phyloP scores from a whole-genome alignment of 495 filamentous ascomycete genomes.

The Penicillium diatomitis region DNA sequence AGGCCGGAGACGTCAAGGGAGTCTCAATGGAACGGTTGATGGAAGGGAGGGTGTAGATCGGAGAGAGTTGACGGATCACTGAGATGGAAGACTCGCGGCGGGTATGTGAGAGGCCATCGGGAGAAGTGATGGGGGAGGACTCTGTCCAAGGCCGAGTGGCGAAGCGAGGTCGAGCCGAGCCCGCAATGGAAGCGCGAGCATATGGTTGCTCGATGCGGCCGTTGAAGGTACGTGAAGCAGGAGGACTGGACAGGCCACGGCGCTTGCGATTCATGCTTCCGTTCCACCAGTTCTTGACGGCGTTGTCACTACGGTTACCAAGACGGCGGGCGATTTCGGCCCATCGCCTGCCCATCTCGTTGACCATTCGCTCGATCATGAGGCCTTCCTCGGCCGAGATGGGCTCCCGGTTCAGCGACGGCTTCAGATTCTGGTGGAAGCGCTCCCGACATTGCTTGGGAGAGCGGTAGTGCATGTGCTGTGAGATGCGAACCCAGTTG shows the following conservation, averaged over 20 bases:
- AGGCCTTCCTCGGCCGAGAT: conserved; percentile 85
- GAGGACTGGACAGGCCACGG: conserved; percentile 35
- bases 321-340: conserved; percentile 86
- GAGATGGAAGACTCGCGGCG: conserved; percentile 22
- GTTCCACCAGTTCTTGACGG: conserved; percentile 99
- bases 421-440: conserved; percentile 93
- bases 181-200: conserved; percentile 26
- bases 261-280: conserved; percentile 77
- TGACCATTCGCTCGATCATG: conserved; percentile 72
- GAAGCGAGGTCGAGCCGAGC: conserved; percentile 27
- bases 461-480: conserved; percentile 64
- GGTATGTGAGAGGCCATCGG: conserved; percentile 10
- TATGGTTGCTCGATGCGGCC: conserved; percentile 37
- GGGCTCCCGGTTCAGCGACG: conserved; percentile 78
- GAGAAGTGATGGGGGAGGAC: conserved; percentile 16
- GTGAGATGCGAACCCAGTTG: conserved; percentile 89
- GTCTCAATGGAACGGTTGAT: conserved; percentile 46
- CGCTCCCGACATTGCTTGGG: conserved; percentile 96
- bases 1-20: conserved; percentile 62
- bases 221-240: conserved; percentile 29
- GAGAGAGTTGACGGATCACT: conserved; percentile 31
- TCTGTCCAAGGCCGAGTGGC: conserved; percentile 28
- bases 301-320: conserved; percentile 88
- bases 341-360: conserved; percentile 82
- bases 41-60: conserved; percentile 36